Base-by-base conservation (phyloP, 176 grass and related monocot species). In the Ensete glaucum region DNA sequence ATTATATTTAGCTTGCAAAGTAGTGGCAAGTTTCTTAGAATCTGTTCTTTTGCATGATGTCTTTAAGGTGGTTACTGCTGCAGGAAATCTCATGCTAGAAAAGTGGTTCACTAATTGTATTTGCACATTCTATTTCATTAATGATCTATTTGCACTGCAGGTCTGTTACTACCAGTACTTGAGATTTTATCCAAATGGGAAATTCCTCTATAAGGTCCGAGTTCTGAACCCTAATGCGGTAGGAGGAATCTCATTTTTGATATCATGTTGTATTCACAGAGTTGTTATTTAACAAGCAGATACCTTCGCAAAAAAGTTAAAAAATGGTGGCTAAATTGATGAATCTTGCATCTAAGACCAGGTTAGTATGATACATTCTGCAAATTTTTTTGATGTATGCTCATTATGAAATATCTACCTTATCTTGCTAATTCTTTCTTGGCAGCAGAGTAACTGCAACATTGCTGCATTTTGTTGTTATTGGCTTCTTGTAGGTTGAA, bases 261-360 rank as follows among this genome's bases (percentile, higher is more conserved):
- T 72, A 78, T 64, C 19, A n/a, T 54, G 53, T 69, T 62, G 25
- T 62, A 14, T 50, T 29, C 8, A 76, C 58, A 59, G 2, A 48
- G 20, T 80, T 82, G 29, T 13, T 86, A 70, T 52, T 52, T 59
- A 17, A 74, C 52, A 67, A 75, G 54, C 81, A 97, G 94, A 89
- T 93, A 73, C 93, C 94, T 73, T 87, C 94, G 54, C 82, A 89
- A 79, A 98, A 78, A 78, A 80, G 70, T 98, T 80, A 98, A 87
- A 98, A 87, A 85, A 90, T 93, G 80, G 94, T 83, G 23, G 88
- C 86, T n/a, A 93, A 98, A 74, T 93, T 77, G 86, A 98, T 98
- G 88, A 85, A 98, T 84, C 86, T 83, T 64, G 85, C 94, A 82
- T 85, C 86, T 59, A 85, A 56, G 84, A 91, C 83, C 88, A 91